Evolutionary conservation across 768 basidiomycete species (phyloP).

Genomic region (Kwoniella heveanensis): DNA sequence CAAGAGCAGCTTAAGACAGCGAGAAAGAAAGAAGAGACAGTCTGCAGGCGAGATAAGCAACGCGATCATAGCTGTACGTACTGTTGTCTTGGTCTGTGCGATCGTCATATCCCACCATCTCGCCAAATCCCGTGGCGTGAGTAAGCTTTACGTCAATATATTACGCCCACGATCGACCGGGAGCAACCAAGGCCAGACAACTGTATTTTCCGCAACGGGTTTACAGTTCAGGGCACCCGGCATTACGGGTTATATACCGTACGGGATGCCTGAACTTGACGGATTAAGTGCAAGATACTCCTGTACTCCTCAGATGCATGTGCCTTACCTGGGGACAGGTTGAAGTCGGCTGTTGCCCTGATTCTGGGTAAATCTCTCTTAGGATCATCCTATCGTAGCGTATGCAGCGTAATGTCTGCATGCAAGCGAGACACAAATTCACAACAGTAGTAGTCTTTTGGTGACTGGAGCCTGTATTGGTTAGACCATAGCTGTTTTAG

Average conservation of each 20-base stretch:
- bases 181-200: neutral
- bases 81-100: slow-evolving; percentile 3
- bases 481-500: slow-evolving; percentile 4
- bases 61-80: neutral
- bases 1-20: too few relatives aligned
- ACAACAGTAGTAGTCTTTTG: neutral
- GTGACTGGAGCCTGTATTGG: neutral
- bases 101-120: slow-evolving; percentile 9
- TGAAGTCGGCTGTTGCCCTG: neutral
- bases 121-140: slow-evolving; percentile 10
- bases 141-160: slow-evolving; percentile 14
- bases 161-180: slow-evolving; percentile 20
- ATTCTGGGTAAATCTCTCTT: neutral
- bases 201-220: too few relatives aligned
- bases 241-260: too few relatives aligned
- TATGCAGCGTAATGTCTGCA: neutral
- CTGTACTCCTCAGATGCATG: too few relatives aligned
- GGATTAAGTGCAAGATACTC: too few relatives aligned
- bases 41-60: too few relatives aligned
- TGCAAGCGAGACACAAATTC: neutral
- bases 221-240: too few relatives aligned
- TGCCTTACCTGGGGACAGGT: too few relatives aligned
- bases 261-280: too few relatives aligned
- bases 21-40: too few relatives aligned
- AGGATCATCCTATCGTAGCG: neutral